Conservation (phyloP, 257 asterid species). For the Solanum etuberosum region DNA sequence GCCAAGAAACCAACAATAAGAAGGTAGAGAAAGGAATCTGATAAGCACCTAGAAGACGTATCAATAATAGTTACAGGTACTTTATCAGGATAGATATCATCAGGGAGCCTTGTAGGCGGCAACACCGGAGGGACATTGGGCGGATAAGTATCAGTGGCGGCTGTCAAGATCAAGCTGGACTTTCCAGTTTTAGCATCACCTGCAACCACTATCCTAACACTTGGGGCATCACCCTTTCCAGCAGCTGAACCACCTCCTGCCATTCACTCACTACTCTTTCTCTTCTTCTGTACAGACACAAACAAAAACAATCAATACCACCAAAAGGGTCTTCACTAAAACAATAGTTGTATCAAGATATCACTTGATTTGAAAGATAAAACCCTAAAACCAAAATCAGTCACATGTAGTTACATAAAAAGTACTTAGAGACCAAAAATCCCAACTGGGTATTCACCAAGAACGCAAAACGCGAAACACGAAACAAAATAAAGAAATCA, state of each 20-base stretch:
- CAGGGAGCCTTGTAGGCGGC: slow-evolving; percentile 92
- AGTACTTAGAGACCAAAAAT: neutral
- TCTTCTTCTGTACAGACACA: neutral
- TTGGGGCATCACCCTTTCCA: slow-evolving; percentile 29
- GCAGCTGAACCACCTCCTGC: slow-evolving; percentile 61
- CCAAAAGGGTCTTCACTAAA: neutral
- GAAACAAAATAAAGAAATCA: neutral
- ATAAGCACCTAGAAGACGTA: slow-evolving; percentile 68
- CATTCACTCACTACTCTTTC: slow-evolving; percentile 27
- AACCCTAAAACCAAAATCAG: neutral
- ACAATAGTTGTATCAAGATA: neutral
- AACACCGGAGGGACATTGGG: slow-evolving; percentile 59
- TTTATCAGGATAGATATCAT: slow-evolving; percentile 78
- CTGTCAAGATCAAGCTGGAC: slow-evolving; percentile 76
- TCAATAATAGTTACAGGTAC: slow-evolving; percentile 90
- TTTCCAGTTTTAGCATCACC: slow-evolving; percentile 92
- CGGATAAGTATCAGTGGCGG: slow-evolving; percentile 71
- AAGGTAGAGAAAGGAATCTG: neutral
- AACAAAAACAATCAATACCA: neutral
- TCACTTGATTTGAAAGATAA: neutral
- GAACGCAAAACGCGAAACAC: neutral
- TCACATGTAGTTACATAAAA: neutral
- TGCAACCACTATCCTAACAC: slow-evolving; percentile 87
- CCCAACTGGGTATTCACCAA: neutral
- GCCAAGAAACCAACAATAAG: neutral